Conservation (phyloP, 2,329 filamentous ascomycete genomes). For the Trematosphaeria pertusa region DNA sequence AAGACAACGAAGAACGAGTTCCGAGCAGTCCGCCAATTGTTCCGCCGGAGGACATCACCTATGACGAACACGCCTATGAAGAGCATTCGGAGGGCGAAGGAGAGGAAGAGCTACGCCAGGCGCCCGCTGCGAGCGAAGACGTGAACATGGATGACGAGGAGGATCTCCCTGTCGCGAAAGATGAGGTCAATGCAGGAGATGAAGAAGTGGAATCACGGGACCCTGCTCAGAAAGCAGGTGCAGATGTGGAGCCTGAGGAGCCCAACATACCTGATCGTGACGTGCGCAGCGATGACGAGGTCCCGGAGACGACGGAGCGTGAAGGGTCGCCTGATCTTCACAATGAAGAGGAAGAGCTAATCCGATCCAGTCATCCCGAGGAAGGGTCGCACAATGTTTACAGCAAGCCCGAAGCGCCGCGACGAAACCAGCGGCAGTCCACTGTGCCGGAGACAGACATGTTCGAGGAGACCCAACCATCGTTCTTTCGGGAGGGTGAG, state of each 20-base stretch:
- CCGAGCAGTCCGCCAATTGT: constrained; percentile 47
- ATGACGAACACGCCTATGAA: constrained; percentile 32
- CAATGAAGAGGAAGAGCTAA: constrained; percentile 16
- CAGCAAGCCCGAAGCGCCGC: constrained; percentile 2
- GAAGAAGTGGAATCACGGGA: constrained; percentile 5
- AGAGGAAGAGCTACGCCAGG: constrained; percentile 15
- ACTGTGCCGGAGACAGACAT: constrained; percentile 44
- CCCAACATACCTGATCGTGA: constrained; percentile 2
- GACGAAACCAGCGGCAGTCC: constrained; percentile 30
- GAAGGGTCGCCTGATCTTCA: constrained; percentile 6
- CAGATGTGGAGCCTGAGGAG: constrained; percentile 10
- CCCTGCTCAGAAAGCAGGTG: neutral
- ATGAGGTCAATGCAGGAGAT: constrained; percentile 16
- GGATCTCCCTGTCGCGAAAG: constrained; percentile 28
- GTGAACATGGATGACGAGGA: constrained; percentile 27
- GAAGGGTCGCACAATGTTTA: constrained; percentile 5
- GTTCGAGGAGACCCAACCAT: constrained; percentile 43
- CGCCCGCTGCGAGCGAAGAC: constrained; percentile 19
- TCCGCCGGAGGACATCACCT: constrained; percentile 24
- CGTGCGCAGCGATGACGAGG: constrained; percentile 20
- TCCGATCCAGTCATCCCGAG: constrained; percentile 13
- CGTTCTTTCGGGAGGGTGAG: constrained; percentile 22
- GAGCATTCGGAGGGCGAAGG: constrained; percentile 35
- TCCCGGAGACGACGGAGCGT: constrained; percentile 33
- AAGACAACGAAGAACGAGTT: constrained; percentile 36